A percentile compares a stretch with the other conserved stretches of the same genome.
phyloP scores from a whole-genome alignment of 169 alveolate species.

The Eimeria maxima region DNA sequence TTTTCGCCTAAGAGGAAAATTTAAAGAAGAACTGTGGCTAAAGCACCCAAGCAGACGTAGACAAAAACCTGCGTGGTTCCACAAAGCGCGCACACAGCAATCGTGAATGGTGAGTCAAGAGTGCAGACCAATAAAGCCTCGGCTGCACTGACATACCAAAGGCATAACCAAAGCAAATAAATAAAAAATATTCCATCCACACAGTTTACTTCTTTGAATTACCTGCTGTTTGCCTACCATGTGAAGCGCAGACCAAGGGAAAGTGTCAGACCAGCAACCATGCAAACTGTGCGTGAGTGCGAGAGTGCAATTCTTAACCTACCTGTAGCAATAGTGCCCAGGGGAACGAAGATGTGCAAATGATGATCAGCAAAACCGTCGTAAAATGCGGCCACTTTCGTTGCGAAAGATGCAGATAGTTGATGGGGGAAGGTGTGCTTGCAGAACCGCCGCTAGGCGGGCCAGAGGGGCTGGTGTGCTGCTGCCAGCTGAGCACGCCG shows the following conservation, averaged over 20 bases:
- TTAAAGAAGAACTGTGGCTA: conserved; percentile 40
- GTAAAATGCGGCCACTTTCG: conserved; percentile 59
- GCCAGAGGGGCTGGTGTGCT: conserved; percentile 83
- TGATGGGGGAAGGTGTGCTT: conserved; percentile 79
- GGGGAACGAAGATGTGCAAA: conserved; percentile 78
- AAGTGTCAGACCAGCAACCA: conserved; percentile 67
- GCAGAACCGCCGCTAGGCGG: conserved; percentile 82
- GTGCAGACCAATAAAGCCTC: background rate
- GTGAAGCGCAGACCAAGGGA: conserved; percentile 61
- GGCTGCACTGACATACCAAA: conserved; percentile 55
- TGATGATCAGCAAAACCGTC: conserved; percentile 72
- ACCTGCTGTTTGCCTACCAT: background rate
- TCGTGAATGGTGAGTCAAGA: conserved; percentile 1
- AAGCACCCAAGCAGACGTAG: conserved; percentile 72
- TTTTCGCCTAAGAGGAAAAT: conserved; percentile 55
- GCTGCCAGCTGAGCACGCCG: conserved; percentile 80
- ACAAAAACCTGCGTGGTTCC: conserved; percentile 63
- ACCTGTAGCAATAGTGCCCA: conserved; percentile 80
- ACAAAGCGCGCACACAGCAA: conserved; percentile 74
- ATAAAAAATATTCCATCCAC: conserved; percentile 1
- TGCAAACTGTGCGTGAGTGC: conserved; percentile 50
- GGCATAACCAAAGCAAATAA: conserved; percentile 16
- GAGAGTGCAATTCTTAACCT: conserved; percentile 37
- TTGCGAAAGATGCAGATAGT: conserved; percentile 74
- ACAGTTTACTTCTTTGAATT: background rate